Base-by-base conservation (phyloP, 225 moss, liverwort and hornwort genomes). In the Takakia lepidozioides region DNA sequence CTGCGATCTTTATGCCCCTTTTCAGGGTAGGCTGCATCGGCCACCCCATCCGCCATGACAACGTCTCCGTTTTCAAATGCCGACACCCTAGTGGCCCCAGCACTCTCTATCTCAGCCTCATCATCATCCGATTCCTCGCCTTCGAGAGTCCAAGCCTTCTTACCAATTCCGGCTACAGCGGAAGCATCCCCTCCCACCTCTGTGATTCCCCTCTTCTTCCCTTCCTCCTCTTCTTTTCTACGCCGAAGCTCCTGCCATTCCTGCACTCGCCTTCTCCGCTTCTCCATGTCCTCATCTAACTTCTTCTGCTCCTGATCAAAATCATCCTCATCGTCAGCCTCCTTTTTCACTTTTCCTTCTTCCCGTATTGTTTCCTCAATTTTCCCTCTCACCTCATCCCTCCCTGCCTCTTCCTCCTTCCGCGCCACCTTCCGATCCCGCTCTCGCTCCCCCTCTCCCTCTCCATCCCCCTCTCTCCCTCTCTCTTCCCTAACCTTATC, bases 231-330 rank as follows among this genome's bases (percentile, higher is more conserved):
- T 63, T 91, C 95, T 64, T 81, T 98, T 65, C 91, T 70, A 23
- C 95, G 72, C 40, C 85, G 80, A 3, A 87, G 71, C 67, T 98
- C 95, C 57, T 98, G 95, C 95, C 95, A 98, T 59, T 98, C 95
- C 67, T 98, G 95, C 30, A 98, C 95, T 65, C 95, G 68, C 29
- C 95, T 74, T 25, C 95, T 76, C 59, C 95, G 63, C 60, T 98
- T 98, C 45, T 98, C 95, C 45, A 91, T 85, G 65, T 98, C 95
- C 19, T 98, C 95, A 32, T 98, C 95, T 20, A 98, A 73, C 48
- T 82, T 81, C 57, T 78, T 87, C 68, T 98, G 95, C 39, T 98
- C 95, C 75, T 98, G 91, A 26, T 98, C 91, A 41, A 80, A 66
- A 62, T 82, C 77, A 17, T 82, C 73, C 40, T 98, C 95, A 25